phyloP scores from a whole-genome alignment of 164 flowering plant species.

The Warburgia ugandensis region DNA sequence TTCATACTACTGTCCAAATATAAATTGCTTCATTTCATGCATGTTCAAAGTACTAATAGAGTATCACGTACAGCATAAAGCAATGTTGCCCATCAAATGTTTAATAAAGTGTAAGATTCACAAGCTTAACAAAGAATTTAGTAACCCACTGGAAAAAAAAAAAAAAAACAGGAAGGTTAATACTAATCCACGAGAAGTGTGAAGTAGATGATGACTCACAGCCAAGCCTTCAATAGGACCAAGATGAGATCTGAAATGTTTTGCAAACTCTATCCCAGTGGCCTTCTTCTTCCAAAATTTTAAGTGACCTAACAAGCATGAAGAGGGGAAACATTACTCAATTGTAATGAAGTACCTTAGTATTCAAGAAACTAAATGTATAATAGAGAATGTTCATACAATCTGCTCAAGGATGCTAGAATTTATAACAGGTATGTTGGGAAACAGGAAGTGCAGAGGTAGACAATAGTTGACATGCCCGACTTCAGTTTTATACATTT shows the following conservation, averaged over 20 bases:
- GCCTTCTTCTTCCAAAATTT: conserved; percentile 98
- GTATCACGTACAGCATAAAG: not conserved
- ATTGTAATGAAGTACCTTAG: too few relatives aligned
- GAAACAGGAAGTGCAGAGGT: not conserved
- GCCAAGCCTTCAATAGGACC: conserved; percentile 95
- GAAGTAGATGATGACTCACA: conserved; percentile 43
- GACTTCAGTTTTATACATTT: too few relatives aligned
- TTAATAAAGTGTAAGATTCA: conserved; percentile 1
- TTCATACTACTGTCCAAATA: too few relatives aligned
- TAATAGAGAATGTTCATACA: too few relatives aligned
- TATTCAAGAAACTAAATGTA: too few relatives aligned
- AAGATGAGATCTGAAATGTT: conserved; percentile 94
- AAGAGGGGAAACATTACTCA: not conserved
- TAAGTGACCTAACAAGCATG: conserved; percentile 60
- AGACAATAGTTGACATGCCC: not conserved
- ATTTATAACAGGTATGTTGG: not conserved
- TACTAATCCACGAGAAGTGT: not conserved
- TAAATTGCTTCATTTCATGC: too few relatives aligned
- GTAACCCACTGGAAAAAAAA: not conserved
- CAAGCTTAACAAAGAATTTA: not conserved
- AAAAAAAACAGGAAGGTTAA: not conserved
- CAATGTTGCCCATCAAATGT: too few relatives aligned
- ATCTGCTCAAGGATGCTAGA: too few relatives aligned
- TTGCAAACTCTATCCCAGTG: conserved; percentile 89
- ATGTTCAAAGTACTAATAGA: too few relatives aligned